Percentiles rank a stretch among this genome's conserved stretches.
These are phyloP conservation scores for Exophiala alcalophila DNA, from an alignment of 2,329 filamentous ascomycete species.

Conservation along the genomic window DNA sequence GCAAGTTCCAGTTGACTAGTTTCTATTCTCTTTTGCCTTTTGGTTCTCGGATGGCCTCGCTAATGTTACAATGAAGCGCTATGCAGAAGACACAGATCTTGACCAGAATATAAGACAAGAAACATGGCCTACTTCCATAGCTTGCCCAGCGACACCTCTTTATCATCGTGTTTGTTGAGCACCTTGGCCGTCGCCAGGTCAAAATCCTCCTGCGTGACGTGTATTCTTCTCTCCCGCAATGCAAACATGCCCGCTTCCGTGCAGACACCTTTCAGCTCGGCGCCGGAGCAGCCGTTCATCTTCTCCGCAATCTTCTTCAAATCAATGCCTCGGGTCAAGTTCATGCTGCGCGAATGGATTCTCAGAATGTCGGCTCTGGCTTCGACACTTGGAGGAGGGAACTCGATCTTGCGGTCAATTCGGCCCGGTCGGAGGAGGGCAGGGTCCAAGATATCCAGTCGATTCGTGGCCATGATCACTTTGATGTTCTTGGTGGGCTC, in stretches of 20 bases:
- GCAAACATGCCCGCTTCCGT: slow-evolving; percentile 99
- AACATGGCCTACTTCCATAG: slow-evolving; percentile 65
- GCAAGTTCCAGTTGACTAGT: too few species aligned
- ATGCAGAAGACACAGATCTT: slow-evolving; percentile 12
- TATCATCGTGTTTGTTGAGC: slow-evolving; percentile 98
- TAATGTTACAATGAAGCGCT: slow-evolving; percentile 20
- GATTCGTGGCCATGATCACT: slow-evolving; percentile 99
- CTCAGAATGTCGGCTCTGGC: slow-evolving; percentile 95
- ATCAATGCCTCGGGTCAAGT: slow-evolving; percentile 95
- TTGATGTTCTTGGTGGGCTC: slow-evolving; percentile 99
- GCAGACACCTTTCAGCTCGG: slow-evolving; percentile 97
- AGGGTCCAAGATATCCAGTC: slow-evolving; percentile 93
- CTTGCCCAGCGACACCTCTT: slow-evolving; percentile 87
- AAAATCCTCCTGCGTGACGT: slow-evolving; percentile 98
- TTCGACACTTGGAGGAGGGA: slow-evolving; percentile 94
- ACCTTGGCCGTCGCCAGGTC: slow-evolving; percentile 98
- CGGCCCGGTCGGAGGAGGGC: slow-evolving; percentile 92
- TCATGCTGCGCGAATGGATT: slow-evolving; percentile 98
- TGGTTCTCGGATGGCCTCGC: slow-evolving; percentile 5
- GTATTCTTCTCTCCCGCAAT: slow-evolving; percentile 87
- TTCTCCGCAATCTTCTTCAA: slow-evolving; percentile 98
- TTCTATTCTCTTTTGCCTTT: slow-evolving; percentile 11
- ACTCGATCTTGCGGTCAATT: slow-evolving; percentile 98
- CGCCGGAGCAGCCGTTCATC: slow-evolving; percentile 98
- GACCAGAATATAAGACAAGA: slow-evolving; percentile 1